Evolutionary conservation across 768 basidiomycete genomes (phyloP).

Genomic region (Lepiota subincarnata): DNA sequence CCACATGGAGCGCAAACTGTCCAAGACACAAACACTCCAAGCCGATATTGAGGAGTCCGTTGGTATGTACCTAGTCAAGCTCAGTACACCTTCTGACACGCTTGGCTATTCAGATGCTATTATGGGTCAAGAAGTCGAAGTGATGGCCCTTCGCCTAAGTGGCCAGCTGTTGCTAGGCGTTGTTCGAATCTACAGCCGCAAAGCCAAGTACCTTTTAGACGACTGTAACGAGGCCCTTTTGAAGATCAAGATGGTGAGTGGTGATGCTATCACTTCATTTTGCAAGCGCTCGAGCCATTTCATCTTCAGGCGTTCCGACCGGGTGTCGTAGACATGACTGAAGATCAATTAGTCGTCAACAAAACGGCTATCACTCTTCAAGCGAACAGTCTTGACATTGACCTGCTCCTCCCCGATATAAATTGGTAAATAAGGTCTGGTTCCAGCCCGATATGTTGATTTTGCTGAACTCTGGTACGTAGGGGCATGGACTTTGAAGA

Average conservation of each 20-base stretch:
- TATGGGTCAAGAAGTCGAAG: slow-evolving; percentile 86
- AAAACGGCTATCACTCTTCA: slow-evolving; percentile 87
- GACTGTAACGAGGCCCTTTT: slow-evolving; percentile 96
- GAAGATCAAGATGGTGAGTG: slow-evolving; percentile 86
- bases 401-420: slow-evolving; percentile 73
- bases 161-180: slow-evolving; percentile 96
- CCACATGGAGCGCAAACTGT: slow-evolving; percentile 97
- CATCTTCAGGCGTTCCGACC: slow-evolving; percentile 80
- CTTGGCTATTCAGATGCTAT: slow-evolving; percentile 63
- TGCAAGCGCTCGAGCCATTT: slow-evolving; percentile 8
- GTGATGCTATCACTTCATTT: neutral
- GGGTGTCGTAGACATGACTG: slow-evolving; percentile 93
- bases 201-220: slow-evolving; percentile 95
- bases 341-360: slow-evolving; percentile 85
- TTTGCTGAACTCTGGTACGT: slow-evolving; percentile 13
- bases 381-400: slow-evolving; percentile 71
- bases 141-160: slow-evolving; percentile 94
- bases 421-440: slow-evolving; percentile 54
- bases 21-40: slow-evolving; percentile 90
- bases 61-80: slow-evolving; percentile 44
- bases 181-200: slow-evolving; percentile 94
- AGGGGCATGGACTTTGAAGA: slow-evolving; percentile 84
- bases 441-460: neutral
- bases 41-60: slow-evolving; percentile 95
- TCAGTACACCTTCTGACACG: neutral